These are phyloP conservation scores for Apostasia shenzhenica DNA, from an alignment of 106 monocot genomes.

Conservation along the genomic window DNA sequence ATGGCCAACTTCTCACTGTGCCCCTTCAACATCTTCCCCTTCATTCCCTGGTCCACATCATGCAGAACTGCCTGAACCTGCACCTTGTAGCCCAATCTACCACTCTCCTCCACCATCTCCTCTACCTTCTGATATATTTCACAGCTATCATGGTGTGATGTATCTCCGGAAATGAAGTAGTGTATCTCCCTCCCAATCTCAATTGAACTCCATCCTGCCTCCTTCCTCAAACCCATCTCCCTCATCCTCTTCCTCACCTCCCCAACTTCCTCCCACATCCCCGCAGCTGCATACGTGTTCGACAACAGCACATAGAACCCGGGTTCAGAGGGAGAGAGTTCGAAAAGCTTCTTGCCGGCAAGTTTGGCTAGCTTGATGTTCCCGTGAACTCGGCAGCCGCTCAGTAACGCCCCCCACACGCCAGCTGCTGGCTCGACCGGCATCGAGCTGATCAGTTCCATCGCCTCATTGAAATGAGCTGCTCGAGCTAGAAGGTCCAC, in stretches of 20 bases:
- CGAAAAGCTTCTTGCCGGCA: conserved; percentile 11
- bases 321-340: conserved; percentile 12
- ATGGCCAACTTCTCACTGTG: conserved; percentile 25
- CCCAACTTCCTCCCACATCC: conserved; percentile 9
- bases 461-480: conserved; percentile 10
- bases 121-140: conserved; percentile 7
- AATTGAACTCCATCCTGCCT: conserved; percentile 10
- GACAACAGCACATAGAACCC: conserved; percentile 17
- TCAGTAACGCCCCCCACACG: conserved; percentile 14
- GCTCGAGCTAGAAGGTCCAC: conserved; percentile 10
- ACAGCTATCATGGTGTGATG: conserved; percentile 3
- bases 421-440: conserved; percentile 5
- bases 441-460: conserved; percentile 11
- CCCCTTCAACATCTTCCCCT: conserved; percentile 12
- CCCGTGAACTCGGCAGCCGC: conserved; percentile 13
- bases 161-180: conserved; percentile 14
- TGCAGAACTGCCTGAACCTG: conserved; percentile 9
- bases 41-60: conserved; percentile 17
- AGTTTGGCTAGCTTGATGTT: conserved; percentile 8
- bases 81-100: background rate
- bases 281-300: conserved; percentile 9
- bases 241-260: conserved; percentile 6
- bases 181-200: conserved; percentile 8
- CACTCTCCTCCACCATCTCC: conserved; percentile 5
- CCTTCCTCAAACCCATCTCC: conserved; percentile 8